Conservation (phyloP, 108 stramenopile genomes). For the Skeletonema marinoi region DNA sequence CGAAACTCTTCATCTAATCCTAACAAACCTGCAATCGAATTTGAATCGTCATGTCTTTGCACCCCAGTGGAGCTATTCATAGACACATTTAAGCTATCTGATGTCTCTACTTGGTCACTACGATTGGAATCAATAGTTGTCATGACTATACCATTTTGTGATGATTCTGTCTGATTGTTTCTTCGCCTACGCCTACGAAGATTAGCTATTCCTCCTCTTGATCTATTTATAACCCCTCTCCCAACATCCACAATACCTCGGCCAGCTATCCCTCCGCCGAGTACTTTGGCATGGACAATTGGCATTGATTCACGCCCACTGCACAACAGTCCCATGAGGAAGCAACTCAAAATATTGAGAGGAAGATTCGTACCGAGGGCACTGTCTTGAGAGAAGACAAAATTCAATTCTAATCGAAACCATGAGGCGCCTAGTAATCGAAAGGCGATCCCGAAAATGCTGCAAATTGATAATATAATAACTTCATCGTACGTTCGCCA, state of each 20-base stretch:
- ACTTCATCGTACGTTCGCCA: conserved; percentile 83
- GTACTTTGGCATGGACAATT: conserved; percentile 36
- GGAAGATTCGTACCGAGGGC: conserved; percentile 81
- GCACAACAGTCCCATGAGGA: conserved; percentile 76
- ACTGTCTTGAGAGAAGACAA: conserved; percentile 61
- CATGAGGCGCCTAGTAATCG: conserved; percentile 66
- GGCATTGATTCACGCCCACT: conserved; percentile 56
- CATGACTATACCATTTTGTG: not conserved
- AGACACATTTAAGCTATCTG: not conserved
- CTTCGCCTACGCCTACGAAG: not conserved
- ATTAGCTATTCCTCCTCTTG: conserved; percentile 22
- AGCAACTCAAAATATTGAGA: conserved; percentile 76
- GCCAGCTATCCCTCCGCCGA: conserved; percentile 33
- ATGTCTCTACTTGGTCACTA: not conserved
- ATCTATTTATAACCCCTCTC: conserved; percentile 37
- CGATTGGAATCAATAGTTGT: not conserved
- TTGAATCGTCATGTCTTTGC: conserved; percentile 6
- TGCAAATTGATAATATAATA: conserved; percentile 72
- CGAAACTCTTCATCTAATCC: conserved; percentile 46
- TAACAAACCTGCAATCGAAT: conserved; percentile 39
- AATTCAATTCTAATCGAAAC: conserved; percentile 62
- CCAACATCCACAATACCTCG: conserved; percentile 37
- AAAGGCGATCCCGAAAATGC: conserved; percentile 75
- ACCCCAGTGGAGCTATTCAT: not conserved
- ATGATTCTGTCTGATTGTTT: not conserved